These are phyloP conservation scores for Cornus florida DNA, from an alignment of 148 eudicot species.

Conservation along the genomic window DNA sequence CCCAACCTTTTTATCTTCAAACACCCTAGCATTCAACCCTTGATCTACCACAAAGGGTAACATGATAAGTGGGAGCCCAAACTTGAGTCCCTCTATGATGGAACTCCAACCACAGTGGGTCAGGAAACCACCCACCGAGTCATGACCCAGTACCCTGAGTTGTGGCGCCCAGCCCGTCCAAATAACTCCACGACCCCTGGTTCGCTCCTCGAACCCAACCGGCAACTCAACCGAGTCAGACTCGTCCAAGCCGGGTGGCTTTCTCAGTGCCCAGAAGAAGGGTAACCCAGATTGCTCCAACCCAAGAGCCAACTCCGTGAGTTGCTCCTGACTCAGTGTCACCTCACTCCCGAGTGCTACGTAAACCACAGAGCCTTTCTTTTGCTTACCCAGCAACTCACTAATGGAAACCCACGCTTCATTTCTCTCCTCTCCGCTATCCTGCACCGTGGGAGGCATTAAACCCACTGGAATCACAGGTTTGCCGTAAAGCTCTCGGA, in stretches of 20 bases:
- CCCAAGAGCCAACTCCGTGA: constrained; percentile 24
- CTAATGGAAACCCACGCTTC: constrained; percentile 1
- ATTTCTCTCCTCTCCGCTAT: background rate
- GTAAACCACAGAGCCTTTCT: constrained; percentile 1
- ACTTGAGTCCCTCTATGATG: background rate
- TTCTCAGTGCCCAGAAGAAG: constrained; percentile 24
- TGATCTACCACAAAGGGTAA: background rate
- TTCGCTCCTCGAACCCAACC: background rate
- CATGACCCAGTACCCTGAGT: background rate
- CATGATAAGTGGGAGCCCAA: background rate
- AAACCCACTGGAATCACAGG: constrained; percentile 17
- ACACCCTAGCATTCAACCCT: background rate
- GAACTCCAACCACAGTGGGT: constrained; percentile 16
- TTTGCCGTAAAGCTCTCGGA: constrained; percentile 15
- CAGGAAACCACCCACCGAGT: constrained; percentile 2
- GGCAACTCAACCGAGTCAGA: background rate
- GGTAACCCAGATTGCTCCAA: constrained; percentile 26
- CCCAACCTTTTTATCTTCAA: too few relatives aligned
- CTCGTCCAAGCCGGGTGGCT: background rate
- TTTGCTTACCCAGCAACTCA: background rate
- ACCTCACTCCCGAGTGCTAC: constrained; percentile 20
- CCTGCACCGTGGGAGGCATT: constrained; percentile 7
- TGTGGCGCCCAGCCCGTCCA: background rate
- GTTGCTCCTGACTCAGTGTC: background rate
- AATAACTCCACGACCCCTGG: background rate